Evolutionary conservation across 2,329 filamentous ascomycete genomes (phyloP).

Genomic region (Ophiostoma novo-ulmi): DNA sequence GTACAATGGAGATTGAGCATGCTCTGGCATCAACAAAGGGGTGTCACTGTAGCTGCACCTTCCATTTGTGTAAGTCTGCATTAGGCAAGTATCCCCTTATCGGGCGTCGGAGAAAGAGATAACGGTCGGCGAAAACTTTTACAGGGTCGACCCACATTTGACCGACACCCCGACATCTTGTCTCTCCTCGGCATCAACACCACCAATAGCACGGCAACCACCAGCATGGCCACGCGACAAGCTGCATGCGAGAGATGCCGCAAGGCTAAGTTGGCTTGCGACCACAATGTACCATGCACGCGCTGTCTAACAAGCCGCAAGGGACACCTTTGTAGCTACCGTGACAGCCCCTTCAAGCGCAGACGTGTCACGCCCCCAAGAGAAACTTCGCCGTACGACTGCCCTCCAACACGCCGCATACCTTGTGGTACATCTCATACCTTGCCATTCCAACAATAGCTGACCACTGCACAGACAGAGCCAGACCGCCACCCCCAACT

Average conservation of each 20-base stretch:
- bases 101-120: constrained; percentile 5
- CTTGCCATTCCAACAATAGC: neutral
- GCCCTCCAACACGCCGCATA: neutral
- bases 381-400: neutral
- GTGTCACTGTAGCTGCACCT: neutral
- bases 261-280: constrained; percentile 12
- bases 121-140: constrained; percentile 6
- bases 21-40: neutral
- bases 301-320: constrained; percentile 6
- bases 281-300: constrained; percentile 6
- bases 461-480: constrained; percentile 9
- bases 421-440: neutral
- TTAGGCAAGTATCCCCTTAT: neutral
- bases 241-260: constrained; percentile 14
- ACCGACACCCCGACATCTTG: constrained; percentile 12
- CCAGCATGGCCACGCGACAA: constrained; percentile 10
- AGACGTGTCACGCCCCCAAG: neutral
- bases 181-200: constrained; percentile 5
- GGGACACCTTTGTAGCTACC: constrained; percentile 12
- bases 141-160: constrained; percentile 3
- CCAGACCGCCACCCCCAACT: constrained; percentile 5
- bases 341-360: constrained; percentile 13
- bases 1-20: too few relatives aligned
- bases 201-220: constrained; percentile 8
- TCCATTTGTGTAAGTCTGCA: neutral